These are phyloP conservation scores for Ceratorhiza oryzae-sativae DNA, from an alignment of 1,284 basidiomycete species.

Conservation along the genomic window DNA sequence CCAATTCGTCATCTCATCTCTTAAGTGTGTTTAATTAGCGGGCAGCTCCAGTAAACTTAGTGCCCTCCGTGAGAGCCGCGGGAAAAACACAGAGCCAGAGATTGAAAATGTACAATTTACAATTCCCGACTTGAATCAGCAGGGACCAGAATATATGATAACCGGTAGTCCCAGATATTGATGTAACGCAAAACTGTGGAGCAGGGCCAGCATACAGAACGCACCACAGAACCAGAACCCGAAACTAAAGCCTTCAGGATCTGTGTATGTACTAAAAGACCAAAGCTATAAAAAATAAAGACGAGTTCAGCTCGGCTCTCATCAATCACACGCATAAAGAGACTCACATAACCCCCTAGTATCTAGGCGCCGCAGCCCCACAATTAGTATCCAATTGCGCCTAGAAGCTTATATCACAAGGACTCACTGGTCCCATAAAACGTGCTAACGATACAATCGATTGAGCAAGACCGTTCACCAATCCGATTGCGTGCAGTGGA, in stretches of 20 bases:
- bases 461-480: conserved; percentile 82
- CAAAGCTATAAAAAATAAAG: conserved; percentile 52
- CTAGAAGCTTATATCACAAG: neutral
- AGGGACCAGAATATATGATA: neutral
- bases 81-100: neutral
- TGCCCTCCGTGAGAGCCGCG: no score
- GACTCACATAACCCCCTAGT: conserved; percentile 44
- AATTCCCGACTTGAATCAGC: neutral
- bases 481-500: conserved; percentile 74
- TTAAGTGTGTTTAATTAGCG: no score
- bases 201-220: conserved; percentile 66
- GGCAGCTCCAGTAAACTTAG: no score
- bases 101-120: neutral
- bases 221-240: conserved; percentile 72
- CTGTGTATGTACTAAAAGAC: conserved; percentile 72
- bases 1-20: neutral
- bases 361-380: conserved; percentile 32
- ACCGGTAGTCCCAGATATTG: conserved; percentile 49
- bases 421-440: conserved; percentile 66
- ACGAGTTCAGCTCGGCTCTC: neutral
- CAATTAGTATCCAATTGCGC: neutral
- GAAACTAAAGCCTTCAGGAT: conserved; percentile 72
- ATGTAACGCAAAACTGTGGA: conserved; percentile 76
- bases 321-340: conserved; percentile 25
- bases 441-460: conserved; percentile 83